Conservation (phyloP, 1,139 yeast species). For the Groenewaldozyma auringiensis region DNA sequence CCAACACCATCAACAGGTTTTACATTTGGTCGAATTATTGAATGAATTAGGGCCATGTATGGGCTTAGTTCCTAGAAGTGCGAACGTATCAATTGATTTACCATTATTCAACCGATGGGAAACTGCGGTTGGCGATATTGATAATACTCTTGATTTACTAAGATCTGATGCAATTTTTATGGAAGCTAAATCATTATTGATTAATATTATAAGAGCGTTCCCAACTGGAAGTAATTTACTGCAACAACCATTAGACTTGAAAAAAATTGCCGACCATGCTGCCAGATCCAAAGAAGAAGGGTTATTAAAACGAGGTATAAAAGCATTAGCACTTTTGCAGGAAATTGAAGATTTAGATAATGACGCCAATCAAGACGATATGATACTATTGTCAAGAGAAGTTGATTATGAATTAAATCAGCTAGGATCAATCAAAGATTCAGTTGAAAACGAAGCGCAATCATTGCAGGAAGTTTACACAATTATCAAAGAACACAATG, state of each 20-base stretch:
- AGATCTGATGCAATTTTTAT: conserved; percentile 33
- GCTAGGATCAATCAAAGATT: conserved; percentile 32
- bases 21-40: conserved; percentile 28
- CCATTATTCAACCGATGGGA: conserved; percentile 35
- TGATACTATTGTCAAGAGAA: conserved; percentile 28
- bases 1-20: conserved; percentile 1
- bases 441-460: conserved; percentile 30
- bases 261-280: conserved; percentile 31
- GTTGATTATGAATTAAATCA: conserved; percentile 34
- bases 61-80: conserved; percentile 28
- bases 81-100: conserved; percentile 30
- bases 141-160: conserved; percentile 28
- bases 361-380: conserved; percentile 19
- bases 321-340: conserved; percentile 30
- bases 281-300: conserved; percentile 26
- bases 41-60: conserved; percentile 28
- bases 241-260: conserved; percentile 27
- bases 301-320: conserved; percentile 32
- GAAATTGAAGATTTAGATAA: conserved; percentile 28
- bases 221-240: conserved; percentile 28
- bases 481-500: conserved; percentile 33
- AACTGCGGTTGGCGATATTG: conserved; percentile 31
- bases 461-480: conserved; percentile 32
- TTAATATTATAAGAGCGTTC: conserved; percentile 33
- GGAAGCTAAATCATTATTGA: conserved; percentile 34